Conservation (phyloP, 768 basidiomycete species). For the Termitomyces sp. region DNA sequence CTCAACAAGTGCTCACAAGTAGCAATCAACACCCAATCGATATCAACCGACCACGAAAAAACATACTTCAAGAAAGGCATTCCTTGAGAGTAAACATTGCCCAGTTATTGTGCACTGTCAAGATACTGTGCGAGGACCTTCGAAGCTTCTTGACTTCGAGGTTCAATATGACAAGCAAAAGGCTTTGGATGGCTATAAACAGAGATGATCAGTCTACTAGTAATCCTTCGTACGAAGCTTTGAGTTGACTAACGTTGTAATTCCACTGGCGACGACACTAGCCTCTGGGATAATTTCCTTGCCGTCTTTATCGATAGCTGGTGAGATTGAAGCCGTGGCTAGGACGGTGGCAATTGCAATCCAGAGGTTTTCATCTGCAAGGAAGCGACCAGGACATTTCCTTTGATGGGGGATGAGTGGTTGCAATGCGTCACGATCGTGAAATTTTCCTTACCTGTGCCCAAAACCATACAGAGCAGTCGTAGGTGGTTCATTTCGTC, state of each 20-base stretch:
- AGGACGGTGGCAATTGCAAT: conserved; percentile 15
- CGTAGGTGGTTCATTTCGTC: conserved; percentile 4
- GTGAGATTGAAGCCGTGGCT: conserved; percentile 26
- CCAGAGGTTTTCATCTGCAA: conserved; percentile 35
- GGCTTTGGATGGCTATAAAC: background rate
- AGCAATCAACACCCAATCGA: too few species aligned
- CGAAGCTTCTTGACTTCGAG: background rate
- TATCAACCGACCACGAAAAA: too few species aligned
- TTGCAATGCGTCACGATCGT: background rate
- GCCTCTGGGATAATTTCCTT: conserved; percentile 25
- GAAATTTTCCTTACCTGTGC: conserved; percentile 11
- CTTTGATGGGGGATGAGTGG: background rate
- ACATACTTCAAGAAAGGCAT: background rate
- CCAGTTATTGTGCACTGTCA: background rate
- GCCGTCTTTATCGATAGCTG: conserved; percentile 25
- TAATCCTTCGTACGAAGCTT: background rate
- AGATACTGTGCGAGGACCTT: background rate
- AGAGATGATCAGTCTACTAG: background rate
- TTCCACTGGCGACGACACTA: background rate
- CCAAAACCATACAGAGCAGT: conserved; percentile 18
- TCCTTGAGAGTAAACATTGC: background rate
- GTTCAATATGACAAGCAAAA: background rate
- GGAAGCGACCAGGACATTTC: conserved; percentile 34
- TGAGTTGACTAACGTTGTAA: background rate
- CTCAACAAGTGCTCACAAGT: too few species aligned